Percentiles rank a stretch among this genome's conserved stretches.
These are phyloP conservation scores for Keithomyces neogunnii DNA, from an alignment of 2,329 filamentous ascomycete genomes.

Conservation along the genomic window DNA sequence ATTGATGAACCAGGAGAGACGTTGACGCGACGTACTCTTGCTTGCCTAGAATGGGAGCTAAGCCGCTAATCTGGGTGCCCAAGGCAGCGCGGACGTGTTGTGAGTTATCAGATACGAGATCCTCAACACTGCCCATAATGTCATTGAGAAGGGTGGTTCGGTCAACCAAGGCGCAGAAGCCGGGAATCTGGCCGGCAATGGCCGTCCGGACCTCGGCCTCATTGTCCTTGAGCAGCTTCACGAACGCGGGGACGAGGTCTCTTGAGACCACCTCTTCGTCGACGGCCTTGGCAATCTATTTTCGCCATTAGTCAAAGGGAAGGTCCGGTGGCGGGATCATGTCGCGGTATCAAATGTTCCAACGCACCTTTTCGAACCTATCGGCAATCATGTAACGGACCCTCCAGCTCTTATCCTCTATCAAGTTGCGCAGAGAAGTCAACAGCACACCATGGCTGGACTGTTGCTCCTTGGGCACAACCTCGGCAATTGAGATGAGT, in stretches of 20 bases:
- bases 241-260: conserved; percentile 92
- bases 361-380: conserved; percentile 82
- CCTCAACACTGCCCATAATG: conserved; percentile 93
- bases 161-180: conserved; percentile 88
- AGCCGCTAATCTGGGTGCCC: conserved; percentile 91
- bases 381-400: conserved; percentile 99
- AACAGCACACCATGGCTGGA: conserved; percentile 89
- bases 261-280: conserved; percentile 92
- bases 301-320: not conserved
- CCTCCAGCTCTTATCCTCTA: conserved; percentile 99
- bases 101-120: conserved; percentile 89
- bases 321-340: not conserved
- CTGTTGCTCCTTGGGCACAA: conserved; percentile 96
- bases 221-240: conserved; percentile 95
- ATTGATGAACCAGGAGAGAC: not conserved
- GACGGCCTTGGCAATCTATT: conserved; percentile 91
- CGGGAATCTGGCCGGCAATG: conserved; percentile 94
- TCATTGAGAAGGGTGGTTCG: conserved; percentile 83
- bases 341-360: too few relatives aligned
- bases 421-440: conserved; percentile 81
- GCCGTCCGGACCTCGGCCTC: conserved; percentile 96
- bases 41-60: conserved; percentile 94
- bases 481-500: conserved; percentile 91
- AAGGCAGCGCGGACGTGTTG: conserved; percentile 95
- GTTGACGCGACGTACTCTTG: conserved; percentile 62